Conservation (phyloP, 768 basidiomycete species). For the Neoboletus brunneissimus region DNA sequence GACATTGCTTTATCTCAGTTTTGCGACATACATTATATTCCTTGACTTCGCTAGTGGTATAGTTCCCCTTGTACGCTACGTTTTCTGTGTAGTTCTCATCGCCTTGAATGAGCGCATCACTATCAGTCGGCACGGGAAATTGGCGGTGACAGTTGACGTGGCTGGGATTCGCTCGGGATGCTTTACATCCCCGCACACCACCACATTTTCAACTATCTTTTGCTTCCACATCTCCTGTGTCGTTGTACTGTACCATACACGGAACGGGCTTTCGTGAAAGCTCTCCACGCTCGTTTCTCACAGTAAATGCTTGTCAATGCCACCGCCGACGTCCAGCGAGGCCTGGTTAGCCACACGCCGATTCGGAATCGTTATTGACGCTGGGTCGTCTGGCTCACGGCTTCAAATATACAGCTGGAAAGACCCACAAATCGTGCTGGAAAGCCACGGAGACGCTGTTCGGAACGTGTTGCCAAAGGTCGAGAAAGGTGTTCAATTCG, state of each 20-base stretch:
- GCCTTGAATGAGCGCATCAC: neutral
- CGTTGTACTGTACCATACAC: slow-evolving; percentile 8
- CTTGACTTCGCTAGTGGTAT: neutral
- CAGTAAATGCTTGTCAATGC: slow-evolving; percentile 50
- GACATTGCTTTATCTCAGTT: slow-evolving; percentile 12
- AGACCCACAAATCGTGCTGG: slow-evolving; percentile 64
- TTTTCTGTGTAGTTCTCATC: neutral
- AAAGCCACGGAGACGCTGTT: slow-evolving; percentile 48
- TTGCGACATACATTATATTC: neutral
- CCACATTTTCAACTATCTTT: neutral
- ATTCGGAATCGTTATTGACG: slow-evolving; percentile 96
- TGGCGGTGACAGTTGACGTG: slow-evolving; percentile 1
- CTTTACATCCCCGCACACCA: neutral
- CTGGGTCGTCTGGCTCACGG: slow-evolving; percentile 95
- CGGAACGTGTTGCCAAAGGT: slow-evolving; percentile 71
- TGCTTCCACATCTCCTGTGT: neutral
- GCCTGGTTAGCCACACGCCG: slow-evolving; percentile 77
- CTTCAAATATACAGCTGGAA: slow-evolving; percentile 97
- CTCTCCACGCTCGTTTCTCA: slow-evolving; percentile 23
- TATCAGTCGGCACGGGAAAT: neutral
- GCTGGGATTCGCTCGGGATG: neutral
- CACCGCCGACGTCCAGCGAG: slow-evolving; percentile 67
- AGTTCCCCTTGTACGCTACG: neutral
- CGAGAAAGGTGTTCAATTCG: slow-evolving; percentile 82
- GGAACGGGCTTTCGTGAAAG: slow-evolving; percentile 16